Conservation (phyloP, 495 filamentous ascomycete species). For the Annulohypoxylon moriforme region DNA sequence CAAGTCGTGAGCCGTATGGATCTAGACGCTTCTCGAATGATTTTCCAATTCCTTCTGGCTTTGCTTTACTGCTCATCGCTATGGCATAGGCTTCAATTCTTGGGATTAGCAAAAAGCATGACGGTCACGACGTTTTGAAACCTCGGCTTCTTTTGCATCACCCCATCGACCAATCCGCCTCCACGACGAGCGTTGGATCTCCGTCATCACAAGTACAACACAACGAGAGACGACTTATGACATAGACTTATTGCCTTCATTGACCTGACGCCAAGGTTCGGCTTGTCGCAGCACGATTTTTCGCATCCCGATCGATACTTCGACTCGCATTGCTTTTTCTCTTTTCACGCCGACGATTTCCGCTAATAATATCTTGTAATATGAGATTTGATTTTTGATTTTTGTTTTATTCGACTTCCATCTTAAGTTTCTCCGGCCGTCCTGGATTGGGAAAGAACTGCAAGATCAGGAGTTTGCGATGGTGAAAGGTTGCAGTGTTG, state of each 20-base stretch:
- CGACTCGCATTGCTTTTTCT: constrained; percentile 31
- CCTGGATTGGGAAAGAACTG: constrained; percentile 43
- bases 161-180: constrained; percentile 1
- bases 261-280: constrained; percentile 30
- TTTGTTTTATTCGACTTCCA: constrained; percentile 35
- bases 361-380: constrained; percentile 48
- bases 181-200: constrained; percentile 35
- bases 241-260: constrained; percentile 44
- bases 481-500: constrained; percentile 44
- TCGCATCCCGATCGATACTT: constrained; percentile 25
- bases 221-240: constrained; percentile 47
- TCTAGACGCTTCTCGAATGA: constrained; percentile 5
- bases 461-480: constrained; percentile 46
- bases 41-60: not conserved
- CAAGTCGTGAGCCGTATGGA: not conserved
- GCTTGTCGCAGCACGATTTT: constrained; percentile 33
- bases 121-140: constrained; percentile 2
- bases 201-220: constrained; percentile 39
- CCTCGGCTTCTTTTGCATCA: constrained; percentile 4
- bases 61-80: not conserved
- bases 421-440: constrained; percentile 37
- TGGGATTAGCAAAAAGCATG: constrained; percentile 4
- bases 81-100: not conserved
- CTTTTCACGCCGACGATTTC: constrained; percentile 31
- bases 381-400: constrained; percentile 46